Evolutionary conservation across 768 basidiomycete species (phyloP).

Genomic region (Suillus subaureus): DNA sequence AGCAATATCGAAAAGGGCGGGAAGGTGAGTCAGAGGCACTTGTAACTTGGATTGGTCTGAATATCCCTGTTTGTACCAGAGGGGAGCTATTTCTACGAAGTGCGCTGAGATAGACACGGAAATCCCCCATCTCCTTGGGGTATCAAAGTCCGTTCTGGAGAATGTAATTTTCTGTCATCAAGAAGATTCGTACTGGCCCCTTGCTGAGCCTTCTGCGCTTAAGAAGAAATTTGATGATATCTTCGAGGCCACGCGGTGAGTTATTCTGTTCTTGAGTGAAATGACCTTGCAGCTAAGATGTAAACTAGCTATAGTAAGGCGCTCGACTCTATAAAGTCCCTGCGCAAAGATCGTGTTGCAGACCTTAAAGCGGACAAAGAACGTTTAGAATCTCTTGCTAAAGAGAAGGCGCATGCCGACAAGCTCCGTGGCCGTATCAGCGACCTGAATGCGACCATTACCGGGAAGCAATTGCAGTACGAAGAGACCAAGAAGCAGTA

Average conservation of each 20-base stretch:
- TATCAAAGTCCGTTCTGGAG: slow-evolving; percentile 97
- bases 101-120: slow-evolving; percentile 96
- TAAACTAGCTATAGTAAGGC: slow-evolving; percentile 89
- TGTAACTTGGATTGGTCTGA: neutral
- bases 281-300: slow-evolving; percentile 6
- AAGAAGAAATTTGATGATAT: slow-evolving; percentile 99
- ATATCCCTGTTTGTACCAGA: slow-evolving; percentile 42
- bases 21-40: slow-evolving; percentile 57
- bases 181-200: slow-evolving; percentile 98
- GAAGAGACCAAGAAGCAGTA: slow-evolving; percentile 70
- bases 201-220: slow-evolving; percentile 84
- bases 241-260: slow-evolving; percentile 93
- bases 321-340: slow-evolving; percentile 83
- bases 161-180: slow-evolving; percentile 99
- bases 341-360: slow-evolving; percentile 87
- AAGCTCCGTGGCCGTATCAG: slow-evolving; percentile 71
- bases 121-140: slow-evolving; percentile 90
- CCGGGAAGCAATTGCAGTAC: slow-evolving; percentile 70
- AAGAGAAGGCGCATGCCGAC: slow-evolving; percentile 86
- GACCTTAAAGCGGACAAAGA: slow-evolving; percentile 95
- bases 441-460: slow-evolving; percentile 62
- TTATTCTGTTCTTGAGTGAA: neutral
- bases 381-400: slow-evolving; percentile 71
- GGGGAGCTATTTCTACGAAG: slow-evolving; percentile 92
- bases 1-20: slow-evolving; percentile 64